Evolutionary conservation across 2,329 filamentous ascomycete species (phyloP), one percentile per base, ranked within the genome.

Genomic region (Talaromyces sp.): DNA sequence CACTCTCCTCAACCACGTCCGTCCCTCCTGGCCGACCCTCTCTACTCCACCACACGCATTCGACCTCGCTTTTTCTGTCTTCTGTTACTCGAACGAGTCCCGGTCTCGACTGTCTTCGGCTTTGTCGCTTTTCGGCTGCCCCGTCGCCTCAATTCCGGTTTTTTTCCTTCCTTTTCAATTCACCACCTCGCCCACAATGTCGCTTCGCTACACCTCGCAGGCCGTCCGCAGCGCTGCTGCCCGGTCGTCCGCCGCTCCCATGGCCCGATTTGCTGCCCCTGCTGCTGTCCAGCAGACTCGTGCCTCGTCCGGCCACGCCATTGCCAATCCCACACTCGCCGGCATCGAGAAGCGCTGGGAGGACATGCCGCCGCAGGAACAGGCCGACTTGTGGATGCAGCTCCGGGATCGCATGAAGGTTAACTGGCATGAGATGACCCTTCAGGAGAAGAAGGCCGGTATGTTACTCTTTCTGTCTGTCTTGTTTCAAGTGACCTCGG

Each of bases 291-390:
- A 84, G 75, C 80, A 82, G 74, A 77, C 77, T 65, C 82, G 84
- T 67, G 71, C 74, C 74, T 81, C 85, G 72, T 86, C 89, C 71
- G 90, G 90, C 70, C 92, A 96, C 79, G 93, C 93, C 77, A 96
- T 99, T 81, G 96, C 93, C 75, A 98, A 97, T 84, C 95, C 96
- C 70, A 97, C 92, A 63, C 87, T 99, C 74, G 91, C 92, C 80
- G 92, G 96, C 82, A 98, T 99, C 75, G 95, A 99, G 88, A 97
- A 96, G 89, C 86, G 95, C 84, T 99, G 95, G 95, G 95, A 99
- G 84, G 86, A 84, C 66, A 93, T 98, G 91, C 93, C 93, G 63
- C 92, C 95, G 67, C 92, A 96, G 85, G 95, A 99, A 86, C 95
- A 99, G 87, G 95, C 95, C 69, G 95, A 99, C 77, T 84, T 99